Evolutionary conservation across 805 yeast genomes (phyloP), one percentile per base, ranked within the genome.

Genomic region (Grigorovia humatica): DNA sequence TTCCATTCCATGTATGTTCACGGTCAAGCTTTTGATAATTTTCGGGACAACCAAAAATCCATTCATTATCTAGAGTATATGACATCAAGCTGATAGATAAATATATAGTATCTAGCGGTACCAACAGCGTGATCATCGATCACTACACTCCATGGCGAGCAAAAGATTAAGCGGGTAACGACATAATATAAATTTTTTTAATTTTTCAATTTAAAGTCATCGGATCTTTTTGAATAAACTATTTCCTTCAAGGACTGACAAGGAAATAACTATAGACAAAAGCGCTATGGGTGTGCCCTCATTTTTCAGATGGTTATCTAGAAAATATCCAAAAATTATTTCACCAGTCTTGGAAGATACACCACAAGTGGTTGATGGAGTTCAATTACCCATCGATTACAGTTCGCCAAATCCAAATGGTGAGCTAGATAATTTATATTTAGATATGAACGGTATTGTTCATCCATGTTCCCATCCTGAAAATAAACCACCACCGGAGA

Each of bases 401-500:
- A 64, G 80, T 19, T 78, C 80, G 49, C 83, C 93, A 12, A 93
- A 93, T 66, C 96, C 96, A 3, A 93, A 93, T 69, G 99, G 98
- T 29, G 99, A 93, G 70, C 71, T 89, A 47, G 98, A 93, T 66
- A 93, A 93, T 65, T 69, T 93, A 48, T 93, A 93, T 65, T 74
- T 93, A 56, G 99, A 93, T 70, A 93, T 93, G 99, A 93, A 93
- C 66, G 99, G 98, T 73, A 93, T 93, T 63, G 99, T 93, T 4
- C 99, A 93, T 73, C 99, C 99, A 1, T 93, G 98, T 74, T 85
- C 97, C 2, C 99, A 93, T 68, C 99, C 99, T 0, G 99, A 91
- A 63, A 86, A 91, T 58, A 84, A 84, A 59, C 96, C 96, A 0
- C 84, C 99, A 0, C 99, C 99, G 12, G 95, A 83, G 59, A 89